These are phyloP conservation scores for Raddia distichophylla DNA, from an alignment of 176 grass and related monocot genomes.

Conservation along the genomic window DNA sequence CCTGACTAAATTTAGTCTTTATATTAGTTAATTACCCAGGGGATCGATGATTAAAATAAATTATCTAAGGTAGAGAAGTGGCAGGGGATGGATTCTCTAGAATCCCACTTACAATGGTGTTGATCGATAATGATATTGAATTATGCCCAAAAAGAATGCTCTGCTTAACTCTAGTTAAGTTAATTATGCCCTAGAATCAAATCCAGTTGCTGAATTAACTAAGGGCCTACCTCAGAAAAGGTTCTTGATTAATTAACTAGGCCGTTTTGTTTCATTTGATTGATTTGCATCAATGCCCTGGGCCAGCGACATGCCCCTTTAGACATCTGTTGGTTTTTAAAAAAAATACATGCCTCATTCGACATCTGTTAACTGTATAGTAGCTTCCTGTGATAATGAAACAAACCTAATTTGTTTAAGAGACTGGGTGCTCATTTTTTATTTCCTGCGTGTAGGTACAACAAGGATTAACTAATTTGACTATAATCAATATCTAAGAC, in stretches of 20 bases:
- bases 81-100: conserved; percentile 39
- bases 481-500: neutral
- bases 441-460: neutral
- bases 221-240: conserved; percentile 27
- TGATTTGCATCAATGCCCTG: conserved; percentile 22
- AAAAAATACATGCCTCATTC: too few relatives aligned
- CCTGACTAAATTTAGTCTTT: conserved; percentile 31
- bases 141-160: conserved; percentile 5
- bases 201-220: conserved; percentile 34
- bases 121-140: conserved; percentile 35
- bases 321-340: neutral
- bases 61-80: conserved; percentile 41
- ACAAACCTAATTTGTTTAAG: neutral
- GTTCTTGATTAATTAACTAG: neutral
- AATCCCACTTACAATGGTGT: conserved; percentile 37
- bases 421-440: neutral
- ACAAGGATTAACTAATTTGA: neutral
- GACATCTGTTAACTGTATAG: neutral
- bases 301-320: neutral
- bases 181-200: conserved; percentile 30
- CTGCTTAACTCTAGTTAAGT: conserved; percentile 36
- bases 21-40: conserved; percentile 27
- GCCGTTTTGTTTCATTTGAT: conserved; percentile 4
- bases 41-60: conserved; percentile 42
- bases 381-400: neutral